Evolutionary conservation across 164 flowering plant genomes (phyloP).

Genomic region (Platanus orientalis): DNA sequence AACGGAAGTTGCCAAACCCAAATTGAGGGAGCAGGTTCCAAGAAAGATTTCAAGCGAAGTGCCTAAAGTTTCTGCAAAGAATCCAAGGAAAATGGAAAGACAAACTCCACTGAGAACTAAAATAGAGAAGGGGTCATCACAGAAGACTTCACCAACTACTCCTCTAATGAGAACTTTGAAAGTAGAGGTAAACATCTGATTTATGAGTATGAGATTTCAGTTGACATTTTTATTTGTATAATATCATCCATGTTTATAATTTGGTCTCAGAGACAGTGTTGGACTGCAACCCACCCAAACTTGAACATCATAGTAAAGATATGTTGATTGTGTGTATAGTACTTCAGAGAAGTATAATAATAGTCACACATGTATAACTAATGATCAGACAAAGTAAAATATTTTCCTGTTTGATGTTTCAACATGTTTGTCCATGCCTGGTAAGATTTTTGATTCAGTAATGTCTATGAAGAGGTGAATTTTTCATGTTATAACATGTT

Average conservation of each 20-base stretch:
- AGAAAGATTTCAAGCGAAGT: conserved; percentile 19
- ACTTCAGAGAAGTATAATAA: not conserved
- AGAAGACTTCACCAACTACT: conserved; percentile 13
- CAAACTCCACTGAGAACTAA: conserved; percentile 23
- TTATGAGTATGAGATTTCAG: not conserved
- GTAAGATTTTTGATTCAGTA: not conserved
- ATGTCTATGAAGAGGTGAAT: not conserved
- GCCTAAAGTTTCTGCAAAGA: conserved; percentile 25
- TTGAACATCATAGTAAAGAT: not conserved
- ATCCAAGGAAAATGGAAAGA: conserved; percentile 25
- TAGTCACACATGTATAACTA: too few species aligned
- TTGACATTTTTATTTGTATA: not conserved
- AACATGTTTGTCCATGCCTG: not conserved
- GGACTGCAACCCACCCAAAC: not conserved
- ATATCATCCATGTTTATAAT: not conserved
- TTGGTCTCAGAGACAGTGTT: not conserved
- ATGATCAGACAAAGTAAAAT: not conserved
- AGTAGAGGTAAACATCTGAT: conserved; percentile 30
- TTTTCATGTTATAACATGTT: not conserved
- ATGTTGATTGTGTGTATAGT: not conserved
- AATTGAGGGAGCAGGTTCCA: conserved; percentile 14
- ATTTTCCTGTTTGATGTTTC: not conserved
- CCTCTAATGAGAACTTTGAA: conserved; percentile 19
- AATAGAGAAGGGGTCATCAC: conserved; percentile 25
- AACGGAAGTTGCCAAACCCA: conserved; percentile 23